Conservation (phyloP, 352 stramenopile species). For the Globisporangium iwayamae region DNA sequence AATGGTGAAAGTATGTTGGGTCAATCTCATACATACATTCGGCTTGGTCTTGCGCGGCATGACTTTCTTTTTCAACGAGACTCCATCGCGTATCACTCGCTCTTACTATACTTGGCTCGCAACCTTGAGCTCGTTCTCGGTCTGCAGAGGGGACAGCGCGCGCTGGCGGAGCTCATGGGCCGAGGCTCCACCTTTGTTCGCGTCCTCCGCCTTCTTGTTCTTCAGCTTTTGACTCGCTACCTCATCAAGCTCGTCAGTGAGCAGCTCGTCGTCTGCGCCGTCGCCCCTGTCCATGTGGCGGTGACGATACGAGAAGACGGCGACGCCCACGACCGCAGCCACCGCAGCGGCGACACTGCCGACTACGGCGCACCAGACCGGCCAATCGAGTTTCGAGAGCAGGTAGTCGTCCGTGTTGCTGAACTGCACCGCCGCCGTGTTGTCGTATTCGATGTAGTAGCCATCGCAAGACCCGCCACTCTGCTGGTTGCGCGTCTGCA, state of each 20-base stretch:
- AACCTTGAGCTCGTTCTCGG: constrained; percentile 11
- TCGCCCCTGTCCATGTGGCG: constrained; percentile 27
- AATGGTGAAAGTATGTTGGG: not conserved
- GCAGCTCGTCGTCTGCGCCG: constrained; percentile 32
- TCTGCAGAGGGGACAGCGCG: constrained; percentile 18
- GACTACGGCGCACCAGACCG: constrained; percentile 49
- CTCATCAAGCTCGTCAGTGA: constrained; percentile 26
- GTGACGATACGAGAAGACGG: constrained; percentile 47
- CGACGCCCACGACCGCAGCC: constrained; percentile 37
- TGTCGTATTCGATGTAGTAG: constrained; percentile 67
- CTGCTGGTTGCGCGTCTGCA: constrained; percentile 72
- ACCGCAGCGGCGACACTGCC: constrained; percentile 54
- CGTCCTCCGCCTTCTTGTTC: not conserved
- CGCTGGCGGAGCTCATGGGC: constrained; percentile 20
- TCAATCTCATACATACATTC: not conserved
- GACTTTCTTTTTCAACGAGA: not conserved
- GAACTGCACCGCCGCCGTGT: constrained; percentile 35
- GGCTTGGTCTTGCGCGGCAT: not conserved
- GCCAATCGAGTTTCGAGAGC: constrained; percentile 50
- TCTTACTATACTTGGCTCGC: constrained; percentile 10
- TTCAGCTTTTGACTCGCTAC: constrained; percentile 8
- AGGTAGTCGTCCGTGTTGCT: constrained; percentile 55
- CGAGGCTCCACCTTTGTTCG: not conserved
- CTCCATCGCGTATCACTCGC: not conserved
- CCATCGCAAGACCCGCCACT: constrained; percentile 52